These are phyloP conservation scores for Naegleria lovaniensis DNA, from an alignment of 208 protist species.

Conservation along the genomic window DNA sequence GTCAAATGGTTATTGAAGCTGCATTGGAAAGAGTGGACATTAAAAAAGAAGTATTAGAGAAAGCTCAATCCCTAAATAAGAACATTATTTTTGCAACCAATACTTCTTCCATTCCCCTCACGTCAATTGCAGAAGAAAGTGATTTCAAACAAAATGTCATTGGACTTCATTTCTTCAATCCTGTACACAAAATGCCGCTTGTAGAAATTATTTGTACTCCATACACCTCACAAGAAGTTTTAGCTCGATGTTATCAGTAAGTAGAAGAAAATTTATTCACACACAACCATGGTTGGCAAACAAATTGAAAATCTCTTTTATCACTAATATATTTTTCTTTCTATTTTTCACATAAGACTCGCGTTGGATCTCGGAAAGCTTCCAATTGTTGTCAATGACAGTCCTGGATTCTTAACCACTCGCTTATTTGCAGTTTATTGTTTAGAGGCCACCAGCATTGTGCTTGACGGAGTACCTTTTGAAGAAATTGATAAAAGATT, in stretches of 20 bases:
- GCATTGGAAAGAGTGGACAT: conserved; percentile 79
- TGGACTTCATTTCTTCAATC: conserved; percentile 89
- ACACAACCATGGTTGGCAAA: too few relatives aligned
- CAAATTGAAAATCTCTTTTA: too few relatives aligned
- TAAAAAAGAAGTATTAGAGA: conserved; percentile 77
- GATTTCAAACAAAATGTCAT: conserved; percentile 68
- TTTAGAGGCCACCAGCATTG: conserved; percentile 61
- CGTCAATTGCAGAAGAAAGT: conserved; percentile 64
- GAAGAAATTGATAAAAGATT: conserved; percentile 63
- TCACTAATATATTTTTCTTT: too few relatives aligned
- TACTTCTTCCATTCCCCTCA: conserved; percentile 83
- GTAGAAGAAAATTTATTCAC: too few relatives aligned
- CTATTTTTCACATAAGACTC: too few relatives aligned
- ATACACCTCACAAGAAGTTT: conserved; percentile 59
- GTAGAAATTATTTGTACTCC: conserved; percentile 78
- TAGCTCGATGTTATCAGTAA: conserved; percentile 56
- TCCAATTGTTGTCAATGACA: conserved; percentile 77
- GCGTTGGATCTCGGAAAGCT: conserved; percentile 74
- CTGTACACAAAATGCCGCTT: conserved; percentile 80
- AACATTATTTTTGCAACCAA: conserved; percentile 79
- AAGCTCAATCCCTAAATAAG: conserved; percentile 46
- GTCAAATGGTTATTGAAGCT: conserved; percentile 79
- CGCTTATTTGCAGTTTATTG: conserved; percentile 72
- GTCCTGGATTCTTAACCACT: conserved; percentile 70
- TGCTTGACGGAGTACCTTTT: conserved; percentile 55